These are phyloP conservation scores for Neonectria magnoliae DNA, from an alignment of 2,329 filamentous ascomycete species.

Conservation along the genomic window DNA sequence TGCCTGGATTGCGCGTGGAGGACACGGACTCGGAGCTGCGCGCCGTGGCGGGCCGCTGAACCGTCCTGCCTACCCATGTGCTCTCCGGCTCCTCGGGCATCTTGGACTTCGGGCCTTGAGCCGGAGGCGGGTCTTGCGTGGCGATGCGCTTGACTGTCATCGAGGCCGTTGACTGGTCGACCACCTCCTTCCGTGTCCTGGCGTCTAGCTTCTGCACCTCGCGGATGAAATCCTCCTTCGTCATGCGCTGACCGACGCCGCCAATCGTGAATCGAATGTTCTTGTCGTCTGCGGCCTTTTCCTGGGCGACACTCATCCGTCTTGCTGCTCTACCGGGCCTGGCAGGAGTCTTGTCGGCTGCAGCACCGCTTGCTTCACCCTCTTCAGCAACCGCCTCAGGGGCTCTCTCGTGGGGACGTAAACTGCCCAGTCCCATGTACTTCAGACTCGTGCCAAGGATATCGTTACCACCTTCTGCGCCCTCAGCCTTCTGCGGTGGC, in stretches of 20 bases:
- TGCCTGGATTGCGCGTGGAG: constrained; percentile 23
- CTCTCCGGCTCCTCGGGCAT: constrained; percentile 35
- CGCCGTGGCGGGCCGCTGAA: constrained; percentile 5
- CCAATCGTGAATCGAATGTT: constrained; percentile 81
- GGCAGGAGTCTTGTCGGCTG: constrained; percentile 51
- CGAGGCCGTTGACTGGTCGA: constrained; percentile 61
- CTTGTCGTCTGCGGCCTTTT: constrained; percentile 72
- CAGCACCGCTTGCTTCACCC: constrained; percentile 42
- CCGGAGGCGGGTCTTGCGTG: constrained; percentile 49
- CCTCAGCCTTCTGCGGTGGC: constrained; percentile 59
- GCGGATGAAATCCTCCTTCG: constrained; percentile 80
- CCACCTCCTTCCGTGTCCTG: constrained; percentile 66
- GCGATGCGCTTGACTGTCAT: constrained; percentile 61
- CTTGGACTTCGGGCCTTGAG: constrained; percentile 29
- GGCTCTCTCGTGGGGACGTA: constrained; percentile 54
- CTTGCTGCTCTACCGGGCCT: constrained; percentile 60
- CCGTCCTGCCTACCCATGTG: constrained; percentile 9
- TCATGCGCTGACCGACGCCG: constrained; percentile 78
- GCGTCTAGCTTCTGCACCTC: constrained; percentile 79
- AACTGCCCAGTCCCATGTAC: constrained; percentile 63
- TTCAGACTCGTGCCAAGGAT: constrained; percentile 59
- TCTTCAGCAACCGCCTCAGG: constrained; percentile 44
- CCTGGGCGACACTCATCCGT: constrained; percentile 53
- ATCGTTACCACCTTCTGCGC: constrained; percentile 49
- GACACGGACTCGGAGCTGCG: constrained; percentile 33